Evolutionary conservation across 306 rosid species (phyloP).

Genomic region (Medicago lupulina): DNA sequence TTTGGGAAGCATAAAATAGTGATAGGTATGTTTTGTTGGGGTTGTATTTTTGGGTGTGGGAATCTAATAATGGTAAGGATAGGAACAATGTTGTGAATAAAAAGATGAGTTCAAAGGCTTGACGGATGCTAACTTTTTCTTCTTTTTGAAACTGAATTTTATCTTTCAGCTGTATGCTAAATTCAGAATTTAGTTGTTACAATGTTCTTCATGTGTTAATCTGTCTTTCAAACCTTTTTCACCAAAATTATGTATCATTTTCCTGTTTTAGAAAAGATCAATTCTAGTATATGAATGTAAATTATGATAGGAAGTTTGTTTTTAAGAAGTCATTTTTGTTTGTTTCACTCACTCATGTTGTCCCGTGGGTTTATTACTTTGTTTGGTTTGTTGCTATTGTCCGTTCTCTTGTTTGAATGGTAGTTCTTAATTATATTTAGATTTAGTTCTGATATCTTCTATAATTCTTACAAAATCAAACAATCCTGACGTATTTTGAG

Average conservation of each 20-base stretch:
- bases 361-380: too few relatives aligned
- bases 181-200: background rate
- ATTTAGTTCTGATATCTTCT: background rate
- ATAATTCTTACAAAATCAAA: too few relatives aligned
- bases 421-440: background rate
- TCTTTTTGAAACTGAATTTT: conserved; percentile 27
- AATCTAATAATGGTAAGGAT: conserved; percentile 51
- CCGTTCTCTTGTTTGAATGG: background rate
- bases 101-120: conserved; percentile 25
- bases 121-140: conserved; percentile 10
- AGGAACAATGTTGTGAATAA: conserved; percentile 50
- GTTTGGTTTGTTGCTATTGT: background rate
- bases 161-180: background rate
- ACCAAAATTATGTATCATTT: background rate
- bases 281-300: too few relatives aligned
- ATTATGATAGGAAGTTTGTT: too few relatives aligned
- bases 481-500: too few relatives aligned
- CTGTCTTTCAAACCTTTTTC: background rate
- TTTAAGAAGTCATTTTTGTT: too few relatives aligned
- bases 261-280: background rate
- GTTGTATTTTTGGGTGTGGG: conserved; percentile 35
- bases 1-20: conserved; percentile 45
- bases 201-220: background rate
- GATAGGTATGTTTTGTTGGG: conserved; percentile 33
- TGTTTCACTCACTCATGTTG: too few relatives aligned